A percentile compares a stretch with the other conserved stretches of the same genome.
These are phyloP conservation scores for Solioccasus polychromus DNA, from an alignment of 768 basidiomycete genomes.

Conservation along the genomic window DNA sequence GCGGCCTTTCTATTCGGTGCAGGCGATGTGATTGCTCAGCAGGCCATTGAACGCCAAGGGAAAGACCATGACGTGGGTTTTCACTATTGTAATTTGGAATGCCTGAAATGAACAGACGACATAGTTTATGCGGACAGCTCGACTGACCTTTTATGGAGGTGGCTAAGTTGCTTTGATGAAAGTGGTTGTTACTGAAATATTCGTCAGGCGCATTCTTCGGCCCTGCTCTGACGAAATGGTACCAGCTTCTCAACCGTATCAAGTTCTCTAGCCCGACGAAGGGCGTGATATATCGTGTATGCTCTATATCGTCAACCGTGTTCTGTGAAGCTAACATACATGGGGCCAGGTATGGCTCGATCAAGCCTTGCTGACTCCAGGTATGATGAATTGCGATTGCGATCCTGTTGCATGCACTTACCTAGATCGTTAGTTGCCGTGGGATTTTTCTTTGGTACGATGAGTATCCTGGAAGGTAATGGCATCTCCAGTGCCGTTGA, in stretches of 20 bases:
- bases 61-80: conserved; percentile 64
- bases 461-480: conserved; percentile 81
- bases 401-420: conserved; percentile 10
- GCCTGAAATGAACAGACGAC: not conserved
- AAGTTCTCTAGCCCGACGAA: conserved; percentile 61
- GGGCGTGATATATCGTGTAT: conserved; percentile 60
- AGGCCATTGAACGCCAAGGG: conserved; percentile 72
- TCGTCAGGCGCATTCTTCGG: conserved; percentile 67
- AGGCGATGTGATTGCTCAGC: conserved; percentile 85
- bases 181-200: not conserved
- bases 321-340: not conserved
- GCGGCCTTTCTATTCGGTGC: conserved; percentile 67
- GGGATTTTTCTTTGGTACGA: conserved; percentile 64
- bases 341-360: conserved; percentile 69
- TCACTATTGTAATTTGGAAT: not conserved
- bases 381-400: conserved; percentile 26
- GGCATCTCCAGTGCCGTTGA: conserved; percentile 47
- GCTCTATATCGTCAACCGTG: not conserved
- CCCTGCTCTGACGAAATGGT: conserved; percentile 82
- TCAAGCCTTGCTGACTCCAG: conserved; percentile 74
- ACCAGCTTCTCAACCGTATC: conserved; percentile 65
- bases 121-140: conserved; percentile 58
- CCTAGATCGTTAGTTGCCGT: conserved; percentile 38
- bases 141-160: conserved; percentile 76
- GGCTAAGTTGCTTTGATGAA: not conserved